These are phyloP conservation scores for Rhodotorula sp. DNA, from an alignment of 1,284 basidiomycete genomes.

Conservation along the genomic window DNA sequence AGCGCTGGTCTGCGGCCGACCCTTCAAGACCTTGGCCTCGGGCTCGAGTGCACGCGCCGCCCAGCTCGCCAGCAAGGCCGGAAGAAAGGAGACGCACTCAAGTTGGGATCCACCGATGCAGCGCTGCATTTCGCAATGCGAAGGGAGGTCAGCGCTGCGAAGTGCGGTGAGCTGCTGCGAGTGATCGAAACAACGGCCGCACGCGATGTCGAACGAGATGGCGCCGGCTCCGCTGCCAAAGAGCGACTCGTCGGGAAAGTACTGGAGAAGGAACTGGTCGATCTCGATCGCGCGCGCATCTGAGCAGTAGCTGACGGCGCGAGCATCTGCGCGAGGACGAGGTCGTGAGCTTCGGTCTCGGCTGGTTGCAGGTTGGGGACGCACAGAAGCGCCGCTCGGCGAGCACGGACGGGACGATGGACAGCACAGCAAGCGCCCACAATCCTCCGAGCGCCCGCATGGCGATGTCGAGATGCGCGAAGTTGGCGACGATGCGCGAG, in stretches of 20 bases:
- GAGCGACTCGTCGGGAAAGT: constrained; percentile 7
- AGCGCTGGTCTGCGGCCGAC: no score
- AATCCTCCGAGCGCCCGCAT: background rate
- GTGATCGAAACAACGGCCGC: constrained; percentile 14
- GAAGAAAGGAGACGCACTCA: constrained; percentile 47
- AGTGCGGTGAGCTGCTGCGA: constrained; percentile 3
- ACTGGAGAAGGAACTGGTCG: constrained; percentile 34
- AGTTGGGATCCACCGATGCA: constrained; percentile 59
- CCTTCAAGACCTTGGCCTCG: background rate
- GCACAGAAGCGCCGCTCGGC: background rate
- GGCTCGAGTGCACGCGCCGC: no score
- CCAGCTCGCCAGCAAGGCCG: no score
- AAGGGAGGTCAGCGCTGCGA: background rate
- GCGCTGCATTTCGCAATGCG: background rate
- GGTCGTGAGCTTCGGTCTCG: background rate
- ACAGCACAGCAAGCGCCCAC: background rate
- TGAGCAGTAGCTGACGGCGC: constrained; percentile 35
- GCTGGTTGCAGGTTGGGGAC: background rate
- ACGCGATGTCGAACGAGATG: constrained; percentile 44
- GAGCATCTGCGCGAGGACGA: background rate
- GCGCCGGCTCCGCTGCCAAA: background rate
- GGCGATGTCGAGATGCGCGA: no score
- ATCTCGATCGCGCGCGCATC: constrained; percentile 32
- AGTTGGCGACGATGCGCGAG: background rate
- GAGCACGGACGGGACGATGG: background rate